These are phyloP conservation scores for Magnaporthiopsis rhizophila DNA, from an alignment of 2,329 filamentous ascomycete genomes.

Conservation along the genomic window DNA sequence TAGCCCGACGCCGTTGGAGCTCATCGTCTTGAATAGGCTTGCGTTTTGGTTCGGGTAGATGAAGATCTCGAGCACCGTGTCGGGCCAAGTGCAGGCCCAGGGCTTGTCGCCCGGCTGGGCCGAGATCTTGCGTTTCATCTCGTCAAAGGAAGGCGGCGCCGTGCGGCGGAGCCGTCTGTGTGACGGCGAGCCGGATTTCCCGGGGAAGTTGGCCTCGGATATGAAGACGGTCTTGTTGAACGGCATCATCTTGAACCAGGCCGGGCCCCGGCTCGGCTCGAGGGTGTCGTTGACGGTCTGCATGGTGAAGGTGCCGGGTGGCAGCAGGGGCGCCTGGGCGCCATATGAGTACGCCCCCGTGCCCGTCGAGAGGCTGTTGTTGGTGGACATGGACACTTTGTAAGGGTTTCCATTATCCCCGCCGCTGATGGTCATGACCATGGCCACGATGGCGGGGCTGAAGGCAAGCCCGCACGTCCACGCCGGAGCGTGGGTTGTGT, in stretches of 20 bases:
- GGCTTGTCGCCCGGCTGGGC: slow-evolving; percentile 40
- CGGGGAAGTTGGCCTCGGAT: slow-evolving; percentile 23
- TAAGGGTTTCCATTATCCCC: background rate
- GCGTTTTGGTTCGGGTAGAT: slow-evolving; percentile 47
- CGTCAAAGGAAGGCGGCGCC: slow-evolving; percentile 11
- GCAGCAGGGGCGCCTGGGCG: slow-evolving; percentile 41
- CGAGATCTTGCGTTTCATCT: slow-evolving; percentile 30
- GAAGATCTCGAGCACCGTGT: slow-evolving; percentile 46
- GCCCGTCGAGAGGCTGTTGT: slow-evolving; percentile 25
- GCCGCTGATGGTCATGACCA: slow-evolving; percentile 2
- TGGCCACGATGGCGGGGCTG: slow-evolving; percentile 24
- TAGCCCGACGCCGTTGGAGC: slow-evolving; percentile 2
- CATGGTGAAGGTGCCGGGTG: slow-evolving; percentile 26
- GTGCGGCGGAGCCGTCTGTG: background rate
- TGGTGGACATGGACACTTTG: slow-evolving; percentile 14
- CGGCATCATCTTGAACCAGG: slow-evolving; percentile 39
- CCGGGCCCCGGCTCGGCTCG: slow-evolving; percentile 40
- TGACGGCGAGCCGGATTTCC: slow-evolving; percentile 4
- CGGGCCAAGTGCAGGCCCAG: slow-evolving; percentile 53
- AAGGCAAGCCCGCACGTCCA: slow-evolving; percentile 53
- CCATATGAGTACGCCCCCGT: slow-evolving; percentile 39
- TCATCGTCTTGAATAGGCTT: slow-evolving; percentile 21
- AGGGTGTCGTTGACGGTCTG: slow-evolving; percentile 43
- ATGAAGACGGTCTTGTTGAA: slow-evolving; percentile 53
- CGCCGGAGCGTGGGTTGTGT: slow-evolving; percentile 44